Conservation (phyloP, 23 red algal genomes). For the Gracilaria domingensis region DNA sequence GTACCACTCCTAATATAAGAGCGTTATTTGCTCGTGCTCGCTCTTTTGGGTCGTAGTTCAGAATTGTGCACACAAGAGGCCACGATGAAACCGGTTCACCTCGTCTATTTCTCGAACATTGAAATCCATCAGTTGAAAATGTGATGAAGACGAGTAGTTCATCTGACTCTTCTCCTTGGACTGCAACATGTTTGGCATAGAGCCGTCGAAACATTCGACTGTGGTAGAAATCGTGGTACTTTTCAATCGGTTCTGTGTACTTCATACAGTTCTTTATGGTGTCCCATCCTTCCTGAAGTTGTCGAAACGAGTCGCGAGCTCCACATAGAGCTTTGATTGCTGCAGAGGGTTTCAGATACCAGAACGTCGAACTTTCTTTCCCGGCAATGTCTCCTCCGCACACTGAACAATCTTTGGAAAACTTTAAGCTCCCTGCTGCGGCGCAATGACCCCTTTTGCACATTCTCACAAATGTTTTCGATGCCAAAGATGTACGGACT, state of each 20-base stretch:
- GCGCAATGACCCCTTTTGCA: constrained; percentile 13
- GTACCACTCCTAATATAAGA: neutral
- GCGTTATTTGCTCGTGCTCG: neutral
- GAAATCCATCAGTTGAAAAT: constrained; percentile 26
- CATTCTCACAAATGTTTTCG: neutral
- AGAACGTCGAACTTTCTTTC: neutral
- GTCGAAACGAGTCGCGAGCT: constrained; percentile 5
- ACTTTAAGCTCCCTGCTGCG: neutral
- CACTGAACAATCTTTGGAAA: neutral
- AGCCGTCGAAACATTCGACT: neutral
- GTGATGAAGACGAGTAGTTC: constrained; percentile 4
- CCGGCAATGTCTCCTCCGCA: neutral
- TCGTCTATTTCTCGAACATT: neutral
- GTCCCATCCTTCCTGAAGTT: neutral
- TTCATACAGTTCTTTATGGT: neutral
- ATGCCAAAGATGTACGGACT: neutral
- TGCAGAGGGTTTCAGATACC: constrained; percentile 5
- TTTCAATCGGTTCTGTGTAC: neutral
- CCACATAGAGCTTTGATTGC: neutral
- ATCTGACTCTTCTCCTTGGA: too few species aligned
- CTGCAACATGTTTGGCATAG: neutral
- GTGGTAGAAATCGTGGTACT: constrained; percentile 2
- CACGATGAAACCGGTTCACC: neutral
- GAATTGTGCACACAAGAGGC: constrained; percentile 1
- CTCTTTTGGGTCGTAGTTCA: neutral